Conservation (phyloP, 2,329 filamentous ascomycete species). For the Magnaporthiopsis incrustans region DNA sequence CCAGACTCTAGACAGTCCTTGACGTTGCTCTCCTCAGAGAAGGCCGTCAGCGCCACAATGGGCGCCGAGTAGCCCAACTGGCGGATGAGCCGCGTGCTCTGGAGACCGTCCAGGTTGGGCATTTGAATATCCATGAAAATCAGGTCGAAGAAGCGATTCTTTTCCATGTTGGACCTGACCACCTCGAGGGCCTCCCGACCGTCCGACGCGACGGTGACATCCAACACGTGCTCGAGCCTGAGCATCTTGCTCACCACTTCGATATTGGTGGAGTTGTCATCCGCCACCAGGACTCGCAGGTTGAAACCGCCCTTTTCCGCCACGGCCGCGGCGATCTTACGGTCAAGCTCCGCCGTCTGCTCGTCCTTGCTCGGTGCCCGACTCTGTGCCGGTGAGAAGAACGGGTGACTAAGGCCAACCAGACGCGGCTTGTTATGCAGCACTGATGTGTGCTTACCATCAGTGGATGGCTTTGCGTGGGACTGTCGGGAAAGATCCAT, state of each 20-base stretch:
- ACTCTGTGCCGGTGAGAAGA: conserved; percentile 48
- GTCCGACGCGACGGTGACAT: conserved; percentile 81
- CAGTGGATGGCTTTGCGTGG: conserved; percentile 19
- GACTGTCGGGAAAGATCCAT: conserved; percentile 29
- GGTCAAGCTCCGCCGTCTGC: conserved; percentile 58
- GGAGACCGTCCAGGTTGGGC: conserved; percentile 85
- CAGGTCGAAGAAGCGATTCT: conserved; percentile 66
- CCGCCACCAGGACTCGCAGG: conserved; percentile 77
- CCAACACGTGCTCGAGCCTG: conserved; percentile 72
- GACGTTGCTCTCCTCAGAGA: conserved; percentile 83
- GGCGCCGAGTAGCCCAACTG: conserved; percentile 80
- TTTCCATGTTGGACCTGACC: conserved; percentile 75
- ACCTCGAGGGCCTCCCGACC: conserved; percentile 82
- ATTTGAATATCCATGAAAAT: conserved; percentile 97
- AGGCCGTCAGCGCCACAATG: conserved; percentile 85
- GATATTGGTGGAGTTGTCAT: conserved; percentile 54
- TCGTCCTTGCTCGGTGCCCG: conserved; percentile 38
- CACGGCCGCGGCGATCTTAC: conserved; percentile 51
- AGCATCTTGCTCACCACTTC: conserved; percentile 54
- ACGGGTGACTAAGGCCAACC: conserved; percentile 75
- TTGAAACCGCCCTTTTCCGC: conserved; percentile 28
- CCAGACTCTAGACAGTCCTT: conserved; percentile 81
- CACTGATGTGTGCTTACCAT: conserved; percentile 26
- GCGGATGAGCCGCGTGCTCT: conserved; percentile 78
- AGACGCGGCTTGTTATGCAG: conserved; percentile 67